Base-by-base conservation (phyloP, 805 yeast genomes). In the Spathaspora sp. region DNA sequence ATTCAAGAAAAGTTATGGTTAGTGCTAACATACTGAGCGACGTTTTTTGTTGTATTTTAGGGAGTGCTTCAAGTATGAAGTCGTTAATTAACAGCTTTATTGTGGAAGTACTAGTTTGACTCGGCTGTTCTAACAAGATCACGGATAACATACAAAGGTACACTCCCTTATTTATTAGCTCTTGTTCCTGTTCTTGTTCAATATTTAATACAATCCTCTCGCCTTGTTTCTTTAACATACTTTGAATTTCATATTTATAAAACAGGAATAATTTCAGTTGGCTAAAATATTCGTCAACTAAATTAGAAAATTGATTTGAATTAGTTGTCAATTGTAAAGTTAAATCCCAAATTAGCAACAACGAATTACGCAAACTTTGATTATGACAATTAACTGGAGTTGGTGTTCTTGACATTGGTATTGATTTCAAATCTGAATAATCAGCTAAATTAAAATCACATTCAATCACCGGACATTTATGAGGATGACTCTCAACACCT, bases 391-490 rank as follows among this genome's bases (percentile, higher is more conserved):
- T n/a, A 11, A 35, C 18, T 35, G 45, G 45, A 23, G 31, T 42
- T 11, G 45, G 45, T 8, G 45, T 42, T 42, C 43, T 17, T 14
- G 43, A 18, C 2, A 40, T 40, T 51, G 45, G 26, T 32, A n/a
- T 35, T 29, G 42, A 10, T 20, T 40, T 40, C 5, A 7, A 16
- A 18, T 40, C 26, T 4, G 26, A 3, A 23, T 23, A 23, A 18
- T 60, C 60, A 72, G 71, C 64, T 42, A 68, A 60, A 52, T 69
- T 67, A 53, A 72, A 64, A 55, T 70, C 76, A 50, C 73, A 71
- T 48, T 68, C 75, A 35, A 72, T 64, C 2, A 73, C 77, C 1
- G 78, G 77, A 49, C 78, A 73, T 49, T 59, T 61, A 45, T 52
- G 46, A 18, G 26, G 42, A 16, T 23, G 26, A 23, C 6, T 23